Base-by-base conservation (phyloP, 2,329 filamentous ascomycete genomes). In the Aspergillus puulaauensis region DNA sequence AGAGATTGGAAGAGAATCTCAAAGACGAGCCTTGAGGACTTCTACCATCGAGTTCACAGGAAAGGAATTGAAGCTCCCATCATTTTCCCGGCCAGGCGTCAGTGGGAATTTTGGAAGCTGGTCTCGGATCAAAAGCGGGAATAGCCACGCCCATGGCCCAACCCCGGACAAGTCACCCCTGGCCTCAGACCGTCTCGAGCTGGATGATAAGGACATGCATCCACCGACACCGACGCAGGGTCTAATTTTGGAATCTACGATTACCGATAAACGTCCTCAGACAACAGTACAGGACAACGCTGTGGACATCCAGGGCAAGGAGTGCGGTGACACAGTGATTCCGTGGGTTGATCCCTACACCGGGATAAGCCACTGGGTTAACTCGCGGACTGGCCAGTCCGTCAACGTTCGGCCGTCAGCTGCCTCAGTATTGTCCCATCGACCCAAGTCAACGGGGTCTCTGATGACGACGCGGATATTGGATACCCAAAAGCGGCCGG, bases 331-430 rank as follows among this genome's bases (percentile, higher is more conserved):
- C 48, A 51, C 33, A 49, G 68, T 68, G 39, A 64, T 73, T 21
- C 54, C 65, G 9, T 91, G 89, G 89, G 78, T 76, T 1, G 84
- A 91, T 64, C 86, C 87, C 0, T 66, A 73, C 8, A 89, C 84
- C 1, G 56, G 80, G 44, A 53, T 67, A 45, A 65, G 60, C 9
- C 65, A 74, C 24, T 57, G 67, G 43, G 65, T 75, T 33, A 74
- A 73, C 55, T 65, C 68, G 31, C 68, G 70, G 15, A 76, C 71
- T 8, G 73, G 75, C 6, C 71, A 74, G 47, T 74, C 69, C 6
- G 61, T 64, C 15, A 60, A 60, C 14, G 40, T 41, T 9, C 48
- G 48, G 44, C 52, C 63, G 49, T 58, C 58, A 12, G 54, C 37
- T 9, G 55, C 59, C 44, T 45, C 23, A n/a, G 55, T 52, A 21